Conservation (phyloP, 352 stramenopile genomes). For the Phytopythium cucurbitacearum region DNA sequence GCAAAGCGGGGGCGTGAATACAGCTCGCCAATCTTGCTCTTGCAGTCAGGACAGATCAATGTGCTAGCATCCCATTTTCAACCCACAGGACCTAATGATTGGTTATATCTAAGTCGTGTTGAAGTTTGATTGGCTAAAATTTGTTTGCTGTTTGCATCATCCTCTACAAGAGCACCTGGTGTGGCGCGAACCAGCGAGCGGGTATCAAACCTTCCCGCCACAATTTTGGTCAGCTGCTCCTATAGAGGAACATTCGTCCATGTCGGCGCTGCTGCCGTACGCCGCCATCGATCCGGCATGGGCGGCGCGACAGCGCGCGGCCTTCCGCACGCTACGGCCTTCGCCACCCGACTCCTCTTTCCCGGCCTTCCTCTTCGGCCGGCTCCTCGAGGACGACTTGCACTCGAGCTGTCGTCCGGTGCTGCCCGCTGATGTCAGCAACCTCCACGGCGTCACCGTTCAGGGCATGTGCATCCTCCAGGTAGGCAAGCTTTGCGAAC, state of each 20-base stretch:
- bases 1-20: conserved; percentile 8
- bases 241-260: not conserved
- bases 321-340: conserved; percentile 22
- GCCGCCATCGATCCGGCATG: conserved; percentile 49
- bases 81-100: not conserved
- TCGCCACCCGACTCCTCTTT: conserved; percentile 16
- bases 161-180: not conserved
- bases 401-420: conserved; percentile 60
- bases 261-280: conserved; percentile 31
- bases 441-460: conserved; percentile 47
- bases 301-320: conserved; percentile 42
- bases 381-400: conserved; percentile 60
- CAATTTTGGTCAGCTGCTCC: not conserved
- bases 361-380: conserved; percentile 53
- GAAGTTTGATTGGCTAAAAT: conserved; percentile 5
- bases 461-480: conserved; percentile 73
- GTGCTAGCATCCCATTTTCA: not conserved
- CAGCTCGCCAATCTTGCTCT: not conserved
- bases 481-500: conserved; percentile 15
- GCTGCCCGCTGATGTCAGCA: conserved; percentile 40
- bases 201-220: not conserved
- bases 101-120: not conserved
- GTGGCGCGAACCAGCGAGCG: not conserved
- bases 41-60: not conserved
- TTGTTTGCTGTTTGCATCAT: too few relatives aligned